Base-by-base conservation (phyloP, 495 filamentous ascomycete genomes). In the Collariella sp. region DNA sequence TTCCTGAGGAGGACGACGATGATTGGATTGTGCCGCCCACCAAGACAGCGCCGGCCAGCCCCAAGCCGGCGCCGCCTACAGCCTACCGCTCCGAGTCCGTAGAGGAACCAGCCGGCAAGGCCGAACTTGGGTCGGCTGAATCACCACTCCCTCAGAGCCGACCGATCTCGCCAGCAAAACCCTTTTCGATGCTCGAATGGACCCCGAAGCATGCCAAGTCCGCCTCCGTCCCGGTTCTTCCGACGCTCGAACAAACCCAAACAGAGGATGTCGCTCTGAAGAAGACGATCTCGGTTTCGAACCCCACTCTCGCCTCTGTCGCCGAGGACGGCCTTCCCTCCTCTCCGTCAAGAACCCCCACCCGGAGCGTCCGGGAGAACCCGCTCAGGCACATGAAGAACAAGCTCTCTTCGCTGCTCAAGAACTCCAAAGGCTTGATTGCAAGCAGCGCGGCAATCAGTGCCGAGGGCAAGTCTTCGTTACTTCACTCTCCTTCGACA, bases 311-410 rank as follows among this genome's bases (percentile, higher is more conserved):
- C 18, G 52, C 64, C n/a, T 58, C 64, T 2, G 65, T 71, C 33
- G 60, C 69, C 16, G 67, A 74, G 51, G 66, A 70, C 16, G 73
- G 72, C 11, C 62, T 69, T 29, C 76, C 83, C 23, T 83, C 82
- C 7, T 88, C 85, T 10, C 85, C 88, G 5, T 73, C 76, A 20
- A 86, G 85, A 41, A 88, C 88, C 12, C 88, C 88, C 15, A 73
- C 77, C 7, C 80, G 80, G 52, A 79, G 77, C 52, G 79, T 84
- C 60, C 72, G 76, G 47, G 88, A 91, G 54, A 90, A 85, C 42
- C 87, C 89, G 6, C 67, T 95, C 24, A 95, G 88, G 64, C 86
- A 89, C 44, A 89, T 90, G 16, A 96, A 94, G 71, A 85, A 82
- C 58, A 89, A 87, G 65, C 71, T 96, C 33, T 89, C 89, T 38